Conservation (phyloP, 225 moss, liverwort and hornwort genomes). For the Pleurozium schreberi region DNA sequence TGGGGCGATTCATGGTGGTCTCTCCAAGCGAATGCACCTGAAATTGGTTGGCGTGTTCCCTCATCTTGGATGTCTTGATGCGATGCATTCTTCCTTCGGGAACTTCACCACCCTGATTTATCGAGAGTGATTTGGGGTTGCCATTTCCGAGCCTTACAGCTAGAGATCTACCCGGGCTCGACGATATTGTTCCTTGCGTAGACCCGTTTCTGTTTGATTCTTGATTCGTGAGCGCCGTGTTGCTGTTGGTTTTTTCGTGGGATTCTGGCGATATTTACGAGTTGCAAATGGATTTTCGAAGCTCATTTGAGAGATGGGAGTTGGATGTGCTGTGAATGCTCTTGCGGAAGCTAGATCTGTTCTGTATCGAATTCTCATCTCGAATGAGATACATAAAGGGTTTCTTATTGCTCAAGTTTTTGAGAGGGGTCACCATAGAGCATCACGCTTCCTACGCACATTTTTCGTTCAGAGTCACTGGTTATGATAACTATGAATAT, state of each 20-base stretch:
- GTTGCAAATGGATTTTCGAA: neutral
- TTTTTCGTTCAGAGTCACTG: neutral
- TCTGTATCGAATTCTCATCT: neutral
- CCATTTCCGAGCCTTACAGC: neutral
- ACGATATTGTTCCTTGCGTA: neutral
- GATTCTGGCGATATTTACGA: neutral
- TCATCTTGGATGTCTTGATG: neutral
- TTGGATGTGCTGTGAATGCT: neutral
- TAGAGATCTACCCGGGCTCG: neutral
- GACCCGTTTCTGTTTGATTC: neutral
- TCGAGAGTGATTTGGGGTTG: neutral
- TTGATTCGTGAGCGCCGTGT: neutral
- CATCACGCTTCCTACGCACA: neutral
- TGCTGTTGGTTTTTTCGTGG: neutral
- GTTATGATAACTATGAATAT: neutral
- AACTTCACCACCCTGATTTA: neutral
- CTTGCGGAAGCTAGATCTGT: neutral
- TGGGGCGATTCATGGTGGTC: neutral
- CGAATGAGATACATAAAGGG: neutral
- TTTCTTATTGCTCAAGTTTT: neutral
- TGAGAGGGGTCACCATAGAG: neutral
- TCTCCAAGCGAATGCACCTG: neutral
- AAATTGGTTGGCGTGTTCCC: neutral
- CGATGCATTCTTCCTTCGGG: neutral
- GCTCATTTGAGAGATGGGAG: neutral